phyloP scores from a whole-genome alignment of 164 flowering plant genomes.

The Buxus sempervirens region DNA sequence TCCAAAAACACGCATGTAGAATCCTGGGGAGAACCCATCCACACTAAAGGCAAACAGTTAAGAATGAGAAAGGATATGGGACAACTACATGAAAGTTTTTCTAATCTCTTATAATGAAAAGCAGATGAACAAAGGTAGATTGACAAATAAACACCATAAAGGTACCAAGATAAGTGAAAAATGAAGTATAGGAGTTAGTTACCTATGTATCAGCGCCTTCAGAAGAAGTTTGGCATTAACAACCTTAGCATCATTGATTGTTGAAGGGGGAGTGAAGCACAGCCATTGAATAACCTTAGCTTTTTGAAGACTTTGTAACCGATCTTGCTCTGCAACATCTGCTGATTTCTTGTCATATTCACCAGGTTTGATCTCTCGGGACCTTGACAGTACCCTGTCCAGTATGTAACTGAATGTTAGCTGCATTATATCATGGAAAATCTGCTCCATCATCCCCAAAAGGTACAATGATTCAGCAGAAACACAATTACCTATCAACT shows the following conservation, averaged over 20 bases:
- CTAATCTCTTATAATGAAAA: too few species aligned
- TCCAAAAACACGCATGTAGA: too few species aligned
- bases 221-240: constrained; percentile 66
- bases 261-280: constrained; percentile 95
- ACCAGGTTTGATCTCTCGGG: constrained; percentile 63
- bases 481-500: constrained; percentile 66
- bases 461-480: background rate
- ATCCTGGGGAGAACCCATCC: too few species aligned
- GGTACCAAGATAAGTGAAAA: background rate
- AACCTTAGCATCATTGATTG: constrained; percentile 53
- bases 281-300: constrained; percentile 96
- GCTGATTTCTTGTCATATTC: constrained; percentile 51
- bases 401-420: too few species aligned
- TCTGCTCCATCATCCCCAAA: constrained; percentile 1
- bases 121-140: background rate
- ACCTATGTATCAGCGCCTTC: constrained; percentile 87
- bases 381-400: constrained; percentile 78
- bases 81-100: too few species aligned
- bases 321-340: constrained; percentile 81
- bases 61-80: too few species aligned
- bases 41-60: too few species aligned
- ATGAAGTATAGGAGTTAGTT: too few species aligned
- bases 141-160: background rate
- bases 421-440: too few species aligned
- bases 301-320: constrained; percentile 79